phyloP scores from a whole-genome alignment of 1,139 yeast genomes.

The Protomyces inundatus region DNA sequence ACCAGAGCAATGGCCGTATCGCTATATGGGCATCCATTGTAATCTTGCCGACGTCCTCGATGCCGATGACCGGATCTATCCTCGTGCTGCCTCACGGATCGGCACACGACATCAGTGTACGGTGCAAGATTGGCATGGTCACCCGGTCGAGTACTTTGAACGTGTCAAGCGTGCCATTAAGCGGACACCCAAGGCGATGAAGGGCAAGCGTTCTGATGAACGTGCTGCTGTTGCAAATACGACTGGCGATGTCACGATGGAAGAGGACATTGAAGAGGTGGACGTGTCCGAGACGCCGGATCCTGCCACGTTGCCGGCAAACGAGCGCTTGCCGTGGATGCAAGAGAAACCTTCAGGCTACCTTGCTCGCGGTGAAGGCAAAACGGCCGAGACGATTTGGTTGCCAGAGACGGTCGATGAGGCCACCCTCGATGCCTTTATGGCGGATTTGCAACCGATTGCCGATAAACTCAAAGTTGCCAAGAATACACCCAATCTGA shows the following conservation, averaged over 20 bases:
- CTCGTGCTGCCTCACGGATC: constrained; percentile 71
- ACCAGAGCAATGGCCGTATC: constrained; percentile 56
- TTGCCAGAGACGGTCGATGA: constrained; percentile 40
- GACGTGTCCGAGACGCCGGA: background rate
- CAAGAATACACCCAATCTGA: constrained; percentile 62
- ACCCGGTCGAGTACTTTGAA: constrained; percentile 56
- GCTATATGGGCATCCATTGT: constrained; percentile 75
- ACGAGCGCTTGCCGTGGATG: constrained; percentile 50
- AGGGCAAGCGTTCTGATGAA: constrained; percentile 27
- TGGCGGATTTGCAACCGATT: constrained; percentile 50
- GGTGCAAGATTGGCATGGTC: constrained; percentile 63
- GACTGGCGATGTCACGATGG: background rate
- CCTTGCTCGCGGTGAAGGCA: constrained; percentile 78
- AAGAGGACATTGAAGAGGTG: background rate
- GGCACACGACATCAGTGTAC: constrained; percentile 73
- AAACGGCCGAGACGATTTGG: constrained; percentile 45
- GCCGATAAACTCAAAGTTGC: constrained; percentile 53
- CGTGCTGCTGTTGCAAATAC: constrained; percentile 9
- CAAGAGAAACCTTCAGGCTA: constrained; percentile 76
- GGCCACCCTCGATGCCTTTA: constrained; percentile 49
- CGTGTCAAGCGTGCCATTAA: constrained; percentile 32
- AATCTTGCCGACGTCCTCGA: constrained; percentile 74
- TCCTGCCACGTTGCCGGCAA: constrained; percentile 1
- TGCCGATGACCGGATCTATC: constrained; percentile 72
- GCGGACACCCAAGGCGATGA: constrained; percentile 32